Evolutionary conservation across 371 early-diverging fungal genomes (phyloP).

Genomic region (Mucor racemosus): DNA sequence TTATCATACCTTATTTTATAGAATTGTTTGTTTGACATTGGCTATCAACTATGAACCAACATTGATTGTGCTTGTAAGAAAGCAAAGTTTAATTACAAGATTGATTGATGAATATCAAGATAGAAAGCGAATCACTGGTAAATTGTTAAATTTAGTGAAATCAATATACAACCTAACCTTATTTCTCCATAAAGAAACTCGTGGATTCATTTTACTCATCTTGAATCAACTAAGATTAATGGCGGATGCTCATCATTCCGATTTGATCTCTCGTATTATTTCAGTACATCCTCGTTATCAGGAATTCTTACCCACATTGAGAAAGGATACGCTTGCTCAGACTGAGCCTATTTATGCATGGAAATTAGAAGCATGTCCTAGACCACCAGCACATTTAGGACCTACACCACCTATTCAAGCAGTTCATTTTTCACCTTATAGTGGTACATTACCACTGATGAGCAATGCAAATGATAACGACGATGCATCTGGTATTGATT

Average conservation of each 20-base stretch:
- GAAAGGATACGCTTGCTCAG: constrained; percentile 47
- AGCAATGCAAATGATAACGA: constrained; percentile 27
- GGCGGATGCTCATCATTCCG: constrained; percentile 35
- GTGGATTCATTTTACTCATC: constrained; percentile 45
- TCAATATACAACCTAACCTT: neutral
- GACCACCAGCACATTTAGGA: constrained; percentile 53
- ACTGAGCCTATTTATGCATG: constrained; percentile 35
- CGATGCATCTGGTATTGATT: constrained; percentile 36
- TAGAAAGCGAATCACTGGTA: constrained; percentile 33
- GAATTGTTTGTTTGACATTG: constrained; percentile 36
- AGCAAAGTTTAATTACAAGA: constrained; percentile 36
- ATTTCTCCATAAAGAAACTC: constrained; percentile 23
- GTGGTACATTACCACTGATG: constrained; percentile 42
- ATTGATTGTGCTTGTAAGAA: constrained; percentile 28
- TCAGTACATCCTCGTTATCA: constrained; percentile 31
- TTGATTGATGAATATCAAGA: constrained; percentile 44
- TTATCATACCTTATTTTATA: constrained; percentile 50
- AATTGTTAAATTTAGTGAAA: neutral
- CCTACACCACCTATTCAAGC: constrained; percentile 50
- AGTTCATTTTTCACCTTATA: constrained; percentile 41
- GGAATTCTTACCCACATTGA: constrained; percentile 40
- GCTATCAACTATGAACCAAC: constrained; percentile 35
- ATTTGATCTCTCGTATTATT: constrained; percentile 30
- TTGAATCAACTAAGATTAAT: constrained; percentile 46
- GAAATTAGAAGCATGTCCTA: constrained; percentile 44